A percentile compares a stretch with the other conserved stretches of the same genome.
Evolutionary conservation across 192 early-diverging fungal genomes (phyloP).

Genomic region (Backusella morwellensis): DNA sequence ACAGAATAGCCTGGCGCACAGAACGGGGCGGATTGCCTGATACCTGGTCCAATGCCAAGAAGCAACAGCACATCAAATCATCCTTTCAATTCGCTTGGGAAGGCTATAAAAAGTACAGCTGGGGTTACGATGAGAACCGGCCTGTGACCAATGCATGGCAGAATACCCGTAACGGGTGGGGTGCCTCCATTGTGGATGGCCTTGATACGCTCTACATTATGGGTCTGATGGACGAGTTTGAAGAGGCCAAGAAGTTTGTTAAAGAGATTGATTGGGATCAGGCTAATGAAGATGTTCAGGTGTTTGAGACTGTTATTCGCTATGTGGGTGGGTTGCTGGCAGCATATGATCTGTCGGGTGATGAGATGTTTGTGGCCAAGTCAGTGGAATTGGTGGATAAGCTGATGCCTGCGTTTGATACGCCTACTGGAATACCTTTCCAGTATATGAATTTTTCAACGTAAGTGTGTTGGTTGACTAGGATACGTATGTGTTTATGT

Average conservation of each 20-base stretch:
- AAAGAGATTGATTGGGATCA: slow-evolving; percentile 54
- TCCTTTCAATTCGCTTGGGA: slow-evolving; percentile 71
- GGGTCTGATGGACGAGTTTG: slow-evolving; percentile 78
- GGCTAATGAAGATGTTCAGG: slow-evolving; percentile 46
- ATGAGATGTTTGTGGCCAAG: slow-evolving; percentile 65
- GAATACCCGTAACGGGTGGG: slow-evolving; percentile 56
- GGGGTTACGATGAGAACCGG: slow-evolving; percentile 72
- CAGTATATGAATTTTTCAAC: slow-evolving; percentile 55
- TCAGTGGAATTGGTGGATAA: slow-evolving; percentile 65
- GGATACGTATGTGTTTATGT: not conserved
- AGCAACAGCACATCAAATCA: slow-evolving; percentile 51
- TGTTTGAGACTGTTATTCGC: slow-evolving; percentile 88
- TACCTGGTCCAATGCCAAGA: slow-evolving; percentile 9
- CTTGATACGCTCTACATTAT: slow-evolving; percentile 88
- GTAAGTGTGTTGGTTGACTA: not conserved
- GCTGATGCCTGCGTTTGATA: slow-evolving; percentile 74
- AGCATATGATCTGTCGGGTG: slow-evolving; percentile 81
- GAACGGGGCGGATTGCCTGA: slow-evolving; percentile 9
- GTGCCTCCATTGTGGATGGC: slow-evolving; percentile 79
- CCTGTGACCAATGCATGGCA: slow-evolving; percentile 36
- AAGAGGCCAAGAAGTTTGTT: slow-evolving; percentile 67
- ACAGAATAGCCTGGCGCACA: not conserved
- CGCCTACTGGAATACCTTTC: slow-evolving; percentile 70
- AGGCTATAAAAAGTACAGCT: slow-evolving; percentile 75
- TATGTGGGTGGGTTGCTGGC: slow-evolving; percentile 78